Evolutionary conservation across 108 stramenopile species (phyloP).

Genomic region (Aurantiochytrium sp.): DNA sequence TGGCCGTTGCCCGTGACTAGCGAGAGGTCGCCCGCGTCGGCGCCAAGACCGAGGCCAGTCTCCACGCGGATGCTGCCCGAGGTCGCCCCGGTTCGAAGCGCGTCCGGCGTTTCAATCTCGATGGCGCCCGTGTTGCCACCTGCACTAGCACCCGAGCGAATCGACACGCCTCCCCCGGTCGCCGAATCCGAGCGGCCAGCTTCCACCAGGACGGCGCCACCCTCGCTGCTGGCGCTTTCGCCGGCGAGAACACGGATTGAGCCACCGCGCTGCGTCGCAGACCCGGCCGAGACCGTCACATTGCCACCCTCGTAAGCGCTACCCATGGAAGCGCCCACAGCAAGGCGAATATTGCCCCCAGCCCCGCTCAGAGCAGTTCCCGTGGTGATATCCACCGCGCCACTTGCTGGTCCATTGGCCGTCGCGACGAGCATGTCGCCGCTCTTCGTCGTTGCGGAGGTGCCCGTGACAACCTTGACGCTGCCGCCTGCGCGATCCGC

Average conservation of each 20-base stretch:
- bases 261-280: background rate
- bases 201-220: background rate
- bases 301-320: background rate
- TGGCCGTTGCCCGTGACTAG: background rate
- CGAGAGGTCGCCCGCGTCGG: background rate
- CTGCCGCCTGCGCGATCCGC: background rate
- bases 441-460: background rate
- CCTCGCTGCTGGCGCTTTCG: background rate
- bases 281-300: background rate
- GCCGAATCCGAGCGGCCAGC: background rate
- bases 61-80: background rate
- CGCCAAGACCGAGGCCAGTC: background rate
- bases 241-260: background rate
- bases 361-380: background rate
- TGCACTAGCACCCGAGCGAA: background rate
- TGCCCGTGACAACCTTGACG: background rate
- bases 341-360: background rate
- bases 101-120: background rate
- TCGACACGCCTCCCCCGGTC: background rate
- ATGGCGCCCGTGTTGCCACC: background rate
- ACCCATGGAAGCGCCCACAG: background rate
- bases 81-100: background rate
- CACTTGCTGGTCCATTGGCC: background rate
- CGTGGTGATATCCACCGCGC: background rate
- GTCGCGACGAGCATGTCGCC: background rate